Base-by-base conservation (phyloP, 768 basidiomycete species). In the Lanmaoa pseudosensibilis region DNA sequence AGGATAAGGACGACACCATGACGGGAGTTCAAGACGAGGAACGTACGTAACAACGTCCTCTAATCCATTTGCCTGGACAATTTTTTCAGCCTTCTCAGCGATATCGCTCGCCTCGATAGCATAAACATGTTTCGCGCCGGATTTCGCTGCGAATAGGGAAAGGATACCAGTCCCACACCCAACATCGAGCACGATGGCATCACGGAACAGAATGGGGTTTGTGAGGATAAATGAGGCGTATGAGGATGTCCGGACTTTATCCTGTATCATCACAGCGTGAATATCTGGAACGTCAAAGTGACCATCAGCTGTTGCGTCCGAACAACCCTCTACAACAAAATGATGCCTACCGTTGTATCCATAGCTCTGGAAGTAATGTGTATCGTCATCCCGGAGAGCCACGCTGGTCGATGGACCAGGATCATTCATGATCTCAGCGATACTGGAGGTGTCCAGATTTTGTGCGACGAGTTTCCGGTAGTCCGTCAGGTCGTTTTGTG, bases 111-210 rank as follows among this genome's bases (percentile, higher is more conserved):
- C 95, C 58, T 98, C 95, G 38, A 98, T 86, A 16, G 94, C 91
- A 57, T 92, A 88, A 9, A 98, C 95, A 27, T 86, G 85, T 69
- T 88, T 90, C 12, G 95, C 95, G 15, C 95, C 95, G 1, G 91
- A 87, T 52, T 83, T 80, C 2, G 95, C 95, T 5, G 93, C 93
- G 64, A 97, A 90, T 57, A 98, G 78, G 25, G 92, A 93, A 10
- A 97, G 78, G 47, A 97, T 94, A 2, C 95, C 92, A 0, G 95
- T 97, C 1, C 96, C 96, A 64, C 96, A 98, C 6, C 96, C 96
- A 23, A 98, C 94, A 63, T 98, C 96, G 56, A 98, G 84, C 6
- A 98, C 96, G 48, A 88, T 73, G 18, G 92, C 90, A 60, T 87
- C 90, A 54, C 83, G 82, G 78, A 98, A 97, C 13, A 94, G 74